Percentiles rank a stretch among this genome's conserved stretches.
Evolutionary conservation across 352 stramenopile genomes (phyloP).

Genomic region (Lagenidium giganteum): DNA sequence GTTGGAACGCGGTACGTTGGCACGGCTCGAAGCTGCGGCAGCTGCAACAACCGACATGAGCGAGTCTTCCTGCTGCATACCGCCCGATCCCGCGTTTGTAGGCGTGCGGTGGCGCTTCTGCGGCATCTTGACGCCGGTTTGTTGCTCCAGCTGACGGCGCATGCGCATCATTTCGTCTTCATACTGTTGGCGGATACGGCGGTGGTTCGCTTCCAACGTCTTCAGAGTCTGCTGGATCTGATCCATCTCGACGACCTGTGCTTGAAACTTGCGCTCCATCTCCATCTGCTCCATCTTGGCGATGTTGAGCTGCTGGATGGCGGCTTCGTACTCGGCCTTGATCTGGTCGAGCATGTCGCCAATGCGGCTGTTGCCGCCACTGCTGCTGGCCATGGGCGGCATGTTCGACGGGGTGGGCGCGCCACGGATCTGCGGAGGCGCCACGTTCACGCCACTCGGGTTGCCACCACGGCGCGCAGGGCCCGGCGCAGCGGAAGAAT

Average conservation of each 20-base stretch:
- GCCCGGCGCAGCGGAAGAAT: conserved; percentile 59
- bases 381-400: conserved; percentile 37
- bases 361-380: conserved; percentile 44
- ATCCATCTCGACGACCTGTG: conserved; percentile 84
- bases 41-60: conserved; percentile 66
- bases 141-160: conserved; percentile 66
- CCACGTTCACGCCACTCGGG: conserved; percentile 51
- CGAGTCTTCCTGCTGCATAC: conserved; percentile 43
- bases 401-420: conserved; percentile 36
- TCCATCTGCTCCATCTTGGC: conserved; percentile 87
- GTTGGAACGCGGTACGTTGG: conserved; percentile 28
- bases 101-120: conserved; percentile 50
- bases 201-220: conserved; percentile 77
- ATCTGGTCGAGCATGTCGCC: conserved; percentile 82
- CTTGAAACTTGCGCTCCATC: conserved; percentile 84
- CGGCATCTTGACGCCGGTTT: conserved; percentile 34
- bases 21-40: conserved; percentile 41
- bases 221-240: conserved; percentile 86
- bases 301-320: conserved; percentile 84
- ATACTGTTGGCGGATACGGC: conserved; percentile 79
- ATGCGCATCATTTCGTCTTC: conserved; percentile 83
- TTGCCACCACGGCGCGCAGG: conserved; percentile 54
- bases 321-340: conserved; percentile 79
- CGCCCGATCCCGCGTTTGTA: conserved; percentile 22
- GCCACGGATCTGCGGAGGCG: conserved; percentile 55